These are phyloP conservation scores for Gaeumannomyces sp. DNA, from an alignment of 2,329 filamentous ascomycete species.

Conservation along the genomic window DNA sequence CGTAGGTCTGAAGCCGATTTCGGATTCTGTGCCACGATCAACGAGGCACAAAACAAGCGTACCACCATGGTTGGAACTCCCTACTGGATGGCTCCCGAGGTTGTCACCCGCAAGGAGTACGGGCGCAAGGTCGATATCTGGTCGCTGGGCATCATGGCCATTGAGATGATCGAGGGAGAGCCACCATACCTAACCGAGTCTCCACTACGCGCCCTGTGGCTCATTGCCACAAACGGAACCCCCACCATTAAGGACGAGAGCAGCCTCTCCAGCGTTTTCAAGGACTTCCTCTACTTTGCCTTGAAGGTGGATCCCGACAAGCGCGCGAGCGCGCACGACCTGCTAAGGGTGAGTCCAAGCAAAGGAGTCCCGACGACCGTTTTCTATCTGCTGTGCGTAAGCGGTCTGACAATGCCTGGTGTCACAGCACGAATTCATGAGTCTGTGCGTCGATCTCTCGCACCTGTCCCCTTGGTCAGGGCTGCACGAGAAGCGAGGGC, in stretches of 20 bases:
- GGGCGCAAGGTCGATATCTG: conserved; percentile 98
- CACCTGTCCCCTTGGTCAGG: conserved; percentile 78
- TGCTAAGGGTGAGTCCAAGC: conserved; percentile 67
- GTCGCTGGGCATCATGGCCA: conserved; percentile 98
- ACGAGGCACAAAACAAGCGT: conserved; percentile 92
- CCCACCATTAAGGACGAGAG: conserved; percentile 92
- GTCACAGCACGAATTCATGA: conserved; percentile 72
- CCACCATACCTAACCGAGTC: conserved; percentile 95
- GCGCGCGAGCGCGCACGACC: conserved; percentile 87
- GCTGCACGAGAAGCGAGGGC: conserved; percentile 79
- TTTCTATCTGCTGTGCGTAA: neutral
- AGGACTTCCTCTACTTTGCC: conserved; percentile 87
- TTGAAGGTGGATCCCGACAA: conserved; percentile 97
- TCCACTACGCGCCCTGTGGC: conserved; percentile 82
- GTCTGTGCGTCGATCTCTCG: conserved; percentile 63
- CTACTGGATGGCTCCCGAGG: conserved; percentile 99
- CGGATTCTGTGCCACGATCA: conserved; percentile 97
- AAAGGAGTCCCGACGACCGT: conserved; percentile 22
- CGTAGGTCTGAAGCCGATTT: conserved; percentile 66
- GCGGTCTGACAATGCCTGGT: conserved; percentile 15
- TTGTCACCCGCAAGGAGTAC: conserved; percentile 95
- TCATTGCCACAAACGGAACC: conserved; percentile 96
- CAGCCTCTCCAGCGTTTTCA: conserved; percentile 72
- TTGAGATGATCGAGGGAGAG: conserved; percentile 99
- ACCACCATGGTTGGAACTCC: conserved; percentile 99